phyloP scores from a whole-genome alignment of 345 rosid genomes.

The Crucihimalaya himalaica region DNA sequence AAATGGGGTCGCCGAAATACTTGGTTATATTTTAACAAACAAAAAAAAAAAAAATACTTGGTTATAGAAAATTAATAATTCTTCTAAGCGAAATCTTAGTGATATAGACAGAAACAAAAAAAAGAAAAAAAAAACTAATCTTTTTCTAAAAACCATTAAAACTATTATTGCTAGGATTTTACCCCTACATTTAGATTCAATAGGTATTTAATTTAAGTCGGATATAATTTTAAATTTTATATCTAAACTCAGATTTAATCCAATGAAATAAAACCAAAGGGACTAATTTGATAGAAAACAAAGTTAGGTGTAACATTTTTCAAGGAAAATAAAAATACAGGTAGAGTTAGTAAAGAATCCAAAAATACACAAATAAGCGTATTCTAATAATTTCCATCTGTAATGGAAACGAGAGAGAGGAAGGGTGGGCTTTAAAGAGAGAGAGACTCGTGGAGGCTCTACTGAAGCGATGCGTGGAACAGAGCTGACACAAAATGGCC shows the following conservation, averaged over 20 bases:
- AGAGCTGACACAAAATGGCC: constrained; percentile 51
- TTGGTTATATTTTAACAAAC: neutral
- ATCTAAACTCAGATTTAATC: neutral
- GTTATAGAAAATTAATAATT: neutral
- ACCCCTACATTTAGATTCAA: neutral
- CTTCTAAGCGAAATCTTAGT: neutral
- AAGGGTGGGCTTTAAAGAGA: constrained; percentile 27
- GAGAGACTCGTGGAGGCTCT: constrained; percentile 56
- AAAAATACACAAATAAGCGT: neutral
- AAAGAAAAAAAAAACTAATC: neutral
- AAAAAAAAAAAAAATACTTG: neutral
- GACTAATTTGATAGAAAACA: neutral
- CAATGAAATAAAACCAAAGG: neutral
- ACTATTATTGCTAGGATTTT: neutral
- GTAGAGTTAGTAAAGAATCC: neutral
- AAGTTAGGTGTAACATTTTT: neutral
- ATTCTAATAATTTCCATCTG: neutral
- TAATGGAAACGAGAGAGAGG: constrained; percentile 16
- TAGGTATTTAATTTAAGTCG: neutral
- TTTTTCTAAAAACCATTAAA: neutral
- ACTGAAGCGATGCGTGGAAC: constrained; percentile 56
- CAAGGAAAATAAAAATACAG: neutral
- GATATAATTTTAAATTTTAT: neutral
- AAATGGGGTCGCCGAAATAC: constrained; percentile 27
- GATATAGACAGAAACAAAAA: neutral